These are phyloP conservation scores for Monilinia fructigena DNA, from an alignment of 2,329 filamentous ascomycete genomes.

Conservation along the genomic window DNA sequence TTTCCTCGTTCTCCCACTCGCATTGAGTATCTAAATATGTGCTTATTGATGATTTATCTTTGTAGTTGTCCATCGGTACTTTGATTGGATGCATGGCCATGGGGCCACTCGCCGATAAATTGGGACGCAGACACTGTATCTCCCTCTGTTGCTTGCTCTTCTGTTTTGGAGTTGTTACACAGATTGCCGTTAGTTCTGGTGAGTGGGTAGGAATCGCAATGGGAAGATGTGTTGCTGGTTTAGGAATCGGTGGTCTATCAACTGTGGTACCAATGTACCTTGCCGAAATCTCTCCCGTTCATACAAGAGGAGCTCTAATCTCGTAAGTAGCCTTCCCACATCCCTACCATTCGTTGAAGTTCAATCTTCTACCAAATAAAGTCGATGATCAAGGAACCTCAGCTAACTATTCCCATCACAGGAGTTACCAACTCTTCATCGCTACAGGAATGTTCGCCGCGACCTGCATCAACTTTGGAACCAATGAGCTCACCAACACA, in stretches of 20 bases:
- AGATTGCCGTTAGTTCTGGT: conserved; percentile 55
- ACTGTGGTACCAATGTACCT: conserved; percentile 68
- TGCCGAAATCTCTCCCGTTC: conserved; percentile 59
- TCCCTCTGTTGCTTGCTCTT: conserved; percentile 54
- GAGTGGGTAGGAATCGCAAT: conserved; percentile 63
- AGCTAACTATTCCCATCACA: conserved; percentile 29
- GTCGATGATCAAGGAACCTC: too few species aligned
- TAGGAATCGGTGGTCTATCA: conserved; percentile 66
- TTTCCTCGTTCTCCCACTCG: background rate
- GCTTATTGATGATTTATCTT: background rate
- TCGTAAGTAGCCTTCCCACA: conserved; percentile 39
- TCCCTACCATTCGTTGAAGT: background rate
- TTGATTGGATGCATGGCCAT: conserved; percentile 77
- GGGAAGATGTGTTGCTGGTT: conserved; percentile 64
- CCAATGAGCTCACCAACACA: conserved; percentile 41
- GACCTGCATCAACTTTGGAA: conserved; percentile 55
- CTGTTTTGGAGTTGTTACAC: conserved; percentile 63
- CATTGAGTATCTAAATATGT: background rate
- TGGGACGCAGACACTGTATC: conserved; percentile 63
- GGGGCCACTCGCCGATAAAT: conserved; percentile 64
- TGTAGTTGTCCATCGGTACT: conserved; percentile 66
- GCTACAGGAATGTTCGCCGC: conserved; percentile 65
- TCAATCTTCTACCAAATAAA: background rate
- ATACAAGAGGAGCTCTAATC: conserved; percentile 64
- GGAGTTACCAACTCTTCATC: conserved; percentile 72